Evolutionary conservation across 2,329 filamentous ascomycete species (phyloP).

Genomic region (Fusarium sulawesiense): DNA sequence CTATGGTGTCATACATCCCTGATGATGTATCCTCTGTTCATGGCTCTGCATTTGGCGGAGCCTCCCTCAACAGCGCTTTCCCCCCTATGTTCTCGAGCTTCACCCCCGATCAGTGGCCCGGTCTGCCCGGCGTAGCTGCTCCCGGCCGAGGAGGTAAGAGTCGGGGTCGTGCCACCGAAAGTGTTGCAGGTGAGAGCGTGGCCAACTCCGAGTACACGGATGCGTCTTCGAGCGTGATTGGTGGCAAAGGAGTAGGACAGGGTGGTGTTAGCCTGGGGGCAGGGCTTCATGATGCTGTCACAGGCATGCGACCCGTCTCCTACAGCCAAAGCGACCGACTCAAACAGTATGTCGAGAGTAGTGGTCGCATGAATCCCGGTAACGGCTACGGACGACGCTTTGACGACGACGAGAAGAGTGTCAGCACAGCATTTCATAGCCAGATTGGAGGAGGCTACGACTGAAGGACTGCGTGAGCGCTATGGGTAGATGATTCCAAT

Average conservation of each 20-base stretch:
- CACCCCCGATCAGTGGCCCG: slow-evolving; percentile 87
- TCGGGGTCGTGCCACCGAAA: slow-evolving; percentile 76
- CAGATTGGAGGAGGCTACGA: slow-evolving; percentile 79
- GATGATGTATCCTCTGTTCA: slow-evolving; percentile 98
- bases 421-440: slow-evolving; percentile 96
- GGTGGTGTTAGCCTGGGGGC: slow-evolving; percentile 88
- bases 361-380: slow-evolving; percentile 73
- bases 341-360: slow-evolving; percentile 92
- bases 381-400: slow-evolving; percentile 77
- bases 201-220: slow-evolving; percentile 93
- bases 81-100: slow-evolving; percentile 97
- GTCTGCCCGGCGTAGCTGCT: slow-evolving; percentile 72
- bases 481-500: slow-evolving; percentile 47
- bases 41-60: slow-evolving; percentile 87
- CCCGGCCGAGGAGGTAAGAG: slow-evolving; percentile 74
- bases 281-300: slow-evolving; percentile 80
- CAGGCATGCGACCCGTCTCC: slow-evolving; percentile 68
- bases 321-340: slow-evolving; percentile 79
- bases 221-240: slow-evolving; percentile 80
- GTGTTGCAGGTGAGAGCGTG: slow-evolving; percentile 90
- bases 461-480: slow-evolving; percentile 53
- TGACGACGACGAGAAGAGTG: slow-evolving; percentile 95
- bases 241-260: slow-evolving; percentile 78
- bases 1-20: slow-evolving; percentile 93
- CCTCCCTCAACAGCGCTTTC: slow-evolving; percentile 78